Conservation (phyloP, 495 filamentous ascomycete species). For the Trichoderma orchidacearum region DNA sequence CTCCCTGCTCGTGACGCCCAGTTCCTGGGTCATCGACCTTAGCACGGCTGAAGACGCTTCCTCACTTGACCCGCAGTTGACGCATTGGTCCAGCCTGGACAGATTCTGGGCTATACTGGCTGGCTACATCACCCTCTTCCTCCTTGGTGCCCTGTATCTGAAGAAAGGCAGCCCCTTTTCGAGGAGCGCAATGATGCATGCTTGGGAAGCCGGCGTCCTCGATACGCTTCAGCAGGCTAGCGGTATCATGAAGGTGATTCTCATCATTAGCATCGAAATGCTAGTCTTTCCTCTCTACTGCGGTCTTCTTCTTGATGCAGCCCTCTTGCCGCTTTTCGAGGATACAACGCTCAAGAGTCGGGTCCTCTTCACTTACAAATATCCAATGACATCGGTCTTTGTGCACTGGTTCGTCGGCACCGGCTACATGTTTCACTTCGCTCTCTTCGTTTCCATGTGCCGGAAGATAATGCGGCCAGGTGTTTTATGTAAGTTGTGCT, state of each 20-base stretch:
- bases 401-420: constrained; percentile 99
- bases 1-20: constrained; percentile 12
- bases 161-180: constrained; percentile 52
- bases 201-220: constrained; percentile 64
- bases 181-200: constrained; percentile 47
- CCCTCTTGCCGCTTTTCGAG: constrained; percentile 79
- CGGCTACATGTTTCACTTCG: constrained; percentile 99
- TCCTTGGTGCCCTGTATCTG: constrained; percentile 67
- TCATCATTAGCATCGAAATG: constrained; percentile 99
- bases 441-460: constrained; percentile 97
- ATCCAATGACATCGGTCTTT: constrained; percentile 79
- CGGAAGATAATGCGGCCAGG: constrained; percentile 90
- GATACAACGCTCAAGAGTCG: constrained; percentile 61
- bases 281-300: constrained; percentile 94
- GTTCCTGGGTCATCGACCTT: constrained; percentile 37
- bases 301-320: constrained; percentile 77
- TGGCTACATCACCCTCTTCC: constrained; percentile 64
- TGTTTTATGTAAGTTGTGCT: constrained; percentile 60
- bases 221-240: constrained; percentile 84
- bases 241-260: constrained; percentile 92
- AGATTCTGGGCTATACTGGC: constrained; percentile 64
- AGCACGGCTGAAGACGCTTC: constrained; percentile 21
- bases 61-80: constrained; percentile 42
- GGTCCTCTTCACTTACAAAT: constrained; percentile 56
- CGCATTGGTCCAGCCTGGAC: constrained; percentile 62